These are phyloP conservation scores for Pelargonium myrrhifolium DNA, from an alignment of 441 rosid genomes.

Conservation along the genomic window DNA sequence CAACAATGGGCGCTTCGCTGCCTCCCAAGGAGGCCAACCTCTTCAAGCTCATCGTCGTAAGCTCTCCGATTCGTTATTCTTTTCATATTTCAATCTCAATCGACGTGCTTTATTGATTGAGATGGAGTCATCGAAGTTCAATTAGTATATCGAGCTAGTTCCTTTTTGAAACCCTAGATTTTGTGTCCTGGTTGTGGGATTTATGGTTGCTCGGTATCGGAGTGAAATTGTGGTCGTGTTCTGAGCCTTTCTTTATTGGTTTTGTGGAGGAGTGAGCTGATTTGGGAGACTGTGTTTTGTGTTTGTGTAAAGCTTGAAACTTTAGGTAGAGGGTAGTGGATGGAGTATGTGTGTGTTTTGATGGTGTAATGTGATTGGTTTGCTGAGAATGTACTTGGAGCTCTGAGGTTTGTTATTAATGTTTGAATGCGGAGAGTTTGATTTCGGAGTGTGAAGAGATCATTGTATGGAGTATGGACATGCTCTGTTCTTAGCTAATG, in stretches of 20 bases:
- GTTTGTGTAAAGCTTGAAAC: background rate
- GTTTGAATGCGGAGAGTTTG: background rate
- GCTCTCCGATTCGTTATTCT: slow-evolving; percentile 30
- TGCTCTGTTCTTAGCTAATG: too few species aligned
- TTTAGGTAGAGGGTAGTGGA: background rate
- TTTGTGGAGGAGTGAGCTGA: background rate
- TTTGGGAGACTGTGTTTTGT: background rate
- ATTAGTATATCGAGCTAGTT: background rate
- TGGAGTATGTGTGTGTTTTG: background rate
- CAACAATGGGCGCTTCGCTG: slow-evolving; percentile 86
- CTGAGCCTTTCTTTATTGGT: slow-evolving; percentile 12
- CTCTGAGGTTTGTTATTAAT: too few species aligned
- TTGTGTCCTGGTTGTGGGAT: background rate
- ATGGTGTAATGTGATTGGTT: background rate
- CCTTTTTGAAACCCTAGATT: slow-evolving; percentile 32
- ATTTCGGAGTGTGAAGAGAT: background rate
- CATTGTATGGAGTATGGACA: background rate
- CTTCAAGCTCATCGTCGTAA: slow-evolving; percentile 99
- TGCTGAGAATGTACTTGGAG: background rate
- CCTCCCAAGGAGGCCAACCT: slow-evolving; percentile 99
- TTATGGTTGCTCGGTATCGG: background rate
- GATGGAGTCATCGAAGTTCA: background rate
- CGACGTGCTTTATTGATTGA: background rate
- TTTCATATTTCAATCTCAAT: slow-evolving; percentile 4
- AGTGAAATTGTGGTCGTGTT: slow-evolving; percentile 9